A percentile compares a stretch with the other conserved stretches of the same genome.
Conservation (phyloP, 2,329 filamentous ascomycete genomes). For the Penicillium sp. region DNA sequence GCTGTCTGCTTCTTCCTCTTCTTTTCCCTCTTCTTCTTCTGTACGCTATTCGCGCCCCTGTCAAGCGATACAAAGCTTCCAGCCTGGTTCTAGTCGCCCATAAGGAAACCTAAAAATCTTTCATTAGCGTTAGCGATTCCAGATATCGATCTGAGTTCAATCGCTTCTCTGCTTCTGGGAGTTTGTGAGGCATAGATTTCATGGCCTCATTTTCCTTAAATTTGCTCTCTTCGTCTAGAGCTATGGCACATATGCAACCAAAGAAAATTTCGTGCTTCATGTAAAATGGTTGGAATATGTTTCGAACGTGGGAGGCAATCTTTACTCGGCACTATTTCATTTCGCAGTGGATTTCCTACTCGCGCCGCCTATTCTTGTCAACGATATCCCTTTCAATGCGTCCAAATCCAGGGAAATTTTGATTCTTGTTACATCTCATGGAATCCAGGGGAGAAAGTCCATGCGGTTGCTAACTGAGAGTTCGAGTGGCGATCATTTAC, state of each 20-base stretch:
- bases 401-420: background rate
- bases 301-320: background rate
- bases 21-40: background rate
- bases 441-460: background rate
- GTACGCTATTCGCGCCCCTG: background rate
- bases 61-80: background rate
- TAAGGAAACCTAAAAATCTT: too few species aligned
- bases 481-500: background rate
- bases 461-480: background rate
- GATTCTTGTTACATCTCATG: background rate
- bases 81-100: too few species aligned
- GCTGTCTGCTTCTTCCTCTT: background rate
- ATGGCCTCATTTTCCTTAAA: too few species aligned
- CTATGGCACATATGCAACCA: background rate
- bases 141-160: background rate
- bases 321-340: background rate
- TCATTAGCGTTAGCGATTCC: too few species aligned
- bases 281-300: too few species aligned
- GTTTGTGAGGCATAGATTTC: background rate
- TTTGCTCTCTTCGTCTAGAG: background rate
- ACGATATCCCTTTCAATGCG: background rate
- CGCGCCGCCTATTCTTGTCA: background rate
- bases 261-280: too few species aligned
- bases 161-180: background rate
- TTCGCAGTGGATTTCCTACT: background rate